Evolutionary conservation across 1,284 basidiomycete species (phyloP), one percentile per base, ranked within the genome.

Genomic region (Coniferiporia sulphurascens): DNA sequence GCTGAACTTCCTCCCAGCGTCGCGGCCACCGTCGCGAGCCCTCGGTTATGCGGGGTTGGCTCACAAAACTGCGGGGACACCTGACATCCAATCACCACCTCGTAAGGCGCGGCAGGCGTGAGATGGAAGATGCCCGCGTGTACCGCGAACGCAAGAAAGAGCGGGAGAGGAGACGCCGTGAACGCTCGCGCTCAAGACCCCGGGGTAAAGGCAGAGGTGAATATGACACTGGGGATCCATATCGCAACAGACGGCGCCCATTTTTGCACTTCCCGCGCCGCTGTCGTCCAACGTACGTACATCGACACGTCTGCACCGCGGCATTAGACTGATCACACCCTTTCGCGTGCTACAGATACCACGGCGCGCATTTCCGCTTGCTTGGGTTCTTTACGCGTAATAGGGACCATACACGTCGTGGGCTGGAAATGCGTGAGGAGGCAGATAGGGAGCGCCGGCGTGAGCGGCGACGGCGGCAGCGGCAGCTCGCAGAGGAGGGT

Each of bases 351-450:
- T 55, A 17, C 19, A 62, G 61, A 53, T 59, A 62, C 46, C 57
- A 62, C 36, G 61, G 61, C 17, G 52, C 48, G 10, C 61, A 62
- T 44, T 44, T 52, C 41, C 57, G 61, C 4, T 35, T 62, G 9
- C 56, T 57, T 57, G 61, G 61, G 10, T 62, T 55, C 32, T 44
- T 62, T 8, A 62, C 61, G 44, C 55, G 61, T 19, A 19, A 36
- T 15, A 38, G 49, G 19, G 52, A 55, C 1, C 61, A 56, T 48
- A 43, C 53, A 15, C 27, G 43, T 15, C 56, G 53, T 22, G 61
- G 61, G 9, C n/a, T 55, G 3, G 17, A 27, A 3, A 59, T 59
- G 54, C 52, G 38, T 7, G 61, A 62, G 43, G 52, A 59, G 17
- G 61, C 61, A 12, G 48, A 49, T 17, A 34, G 52, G 3, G 61